A percentile compares a stretch with the other conserved stretches of the same genome.
phyloP scores from a whole-genome alignment of 345 rosid genomes.

The Acer campestre region DNA sequence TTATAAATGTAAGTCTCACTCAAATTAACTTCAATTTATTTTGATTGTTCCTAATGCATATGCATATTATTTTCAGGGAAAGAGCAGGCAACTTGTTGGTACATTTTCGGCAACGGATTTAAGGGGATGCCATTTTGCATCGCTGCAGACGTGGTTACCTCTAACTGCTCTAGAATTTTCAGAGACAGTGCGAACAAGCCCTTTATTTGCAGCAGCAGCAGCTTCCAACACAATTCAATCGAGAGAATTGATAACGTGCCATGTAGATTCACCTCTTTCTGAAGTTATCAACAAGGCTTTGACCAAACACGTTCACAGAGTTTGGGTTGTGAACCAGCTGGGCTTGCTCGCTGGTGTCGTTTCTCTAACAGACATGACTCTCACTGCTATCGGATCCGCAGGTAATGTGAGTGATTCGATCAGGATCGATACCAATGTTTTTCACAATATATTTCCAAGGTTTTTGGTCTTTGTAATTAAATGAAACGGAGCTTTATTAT shows the following conservation, averaged over 20 bases:
- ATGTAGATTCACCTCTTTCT: constrained; percentile 38
- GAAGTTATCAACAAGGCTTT: constrained; percentile 66
- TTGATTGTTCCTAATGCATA: no score
- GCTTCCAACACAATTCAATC: constrained; percentile 15
- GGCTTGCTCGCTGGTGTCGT: constrained; percentile 54
- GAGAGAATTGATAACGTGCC: constrained; percentile 57
- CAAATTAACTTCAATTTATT: background rate
- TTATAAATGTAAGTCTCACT: constrained; percentile 46
- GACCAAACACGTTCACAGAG: constrained; percentile 65
- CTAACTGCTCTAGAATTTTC: constrained; percentile 59
- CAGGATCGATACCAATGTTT: background rate
- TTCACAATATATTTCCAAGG: background rate
- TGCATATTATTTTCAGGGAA: constrained; percentile 45
- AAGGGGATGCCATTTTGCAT: constrained; percentile 62
- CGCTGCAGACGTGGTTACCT: constrained; percentile 65
- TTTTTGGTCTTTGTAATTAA: background rate
- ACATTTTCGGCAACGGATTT: constrained; percentile 82
- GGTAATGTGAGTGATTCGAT: background rate
- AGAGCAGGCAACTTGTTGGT: constrained; percentile 61
- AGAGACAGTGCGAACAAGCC: constrained; percentile 37
- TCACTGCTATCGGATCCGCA: constrained; percentile 28
- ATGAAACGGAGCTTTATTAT: background rate
- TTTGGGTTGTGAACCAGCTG: constrained; percentile 67
- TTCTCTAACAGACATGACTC: constrained; percentile 67
- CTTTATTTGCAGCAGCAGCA: constrained; percentile 21